Base-by-base conservation (phyloP, 768 basidiomycete species). In the Hemileccinum impolitum region DNA sequence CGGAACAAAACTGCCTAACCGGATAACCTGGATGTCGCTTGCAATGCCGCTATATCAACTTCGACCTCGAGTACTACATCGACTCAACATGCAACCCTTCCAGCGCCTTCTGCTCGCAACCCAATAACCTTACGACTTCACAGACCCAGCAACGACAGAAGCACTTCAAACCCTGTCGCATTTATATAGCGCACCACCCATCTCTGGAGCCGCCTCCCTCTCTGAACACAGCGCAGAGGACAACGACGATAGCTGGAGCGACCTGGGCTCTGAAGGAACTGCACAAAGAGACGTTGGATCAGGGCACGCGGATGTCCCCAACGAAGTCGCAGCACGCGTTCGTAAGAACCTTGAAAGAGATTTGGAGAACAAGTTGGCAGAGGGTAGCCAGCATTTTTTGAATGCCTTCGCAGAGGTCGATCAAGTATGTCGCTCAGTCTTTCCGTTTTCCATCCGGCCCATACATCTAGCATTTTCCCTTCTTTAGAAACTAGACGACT, bases 321-420 rank as follows among this genome's bases (percentile, higher is more conserved):
- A 81, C 31, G 87, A 87, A 52, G 77, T 78, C 2, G 90, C 90
- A 0, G 78, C 81, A 5, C 74, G 79, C 41, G 92, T 88, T 21
- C 75, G 93, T 46, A 90, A 85, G 64, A 81, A 85, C 59, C 74
- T 97, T 46, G 79, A 89, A 38, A 75, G 85, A 53, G 94, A 97
- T 65, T 82, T 95, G 65, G 94, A 98, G 63, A 75, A 72, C 42
- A 87, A 83, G 64, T 75, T 97, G 39, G 82, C 87, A 0, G 81
- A 87, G 45, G 90, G 90, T 6, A 94, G 92, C 56, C 76, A 78
- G 39, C 80, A 81, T 54, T 96, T 99, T 65, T 65, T 98, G 47
- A 77, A 79, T 23, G 92, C 89, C 0, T 87, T 98, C 54, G 83
- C 83, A 18, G 85, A 93, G 56, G 92, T 98, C 31, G 90, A 97